Conservation (phyloP, 306 rosid genomes). For the Lithocarpus polystachyus region DNA sequence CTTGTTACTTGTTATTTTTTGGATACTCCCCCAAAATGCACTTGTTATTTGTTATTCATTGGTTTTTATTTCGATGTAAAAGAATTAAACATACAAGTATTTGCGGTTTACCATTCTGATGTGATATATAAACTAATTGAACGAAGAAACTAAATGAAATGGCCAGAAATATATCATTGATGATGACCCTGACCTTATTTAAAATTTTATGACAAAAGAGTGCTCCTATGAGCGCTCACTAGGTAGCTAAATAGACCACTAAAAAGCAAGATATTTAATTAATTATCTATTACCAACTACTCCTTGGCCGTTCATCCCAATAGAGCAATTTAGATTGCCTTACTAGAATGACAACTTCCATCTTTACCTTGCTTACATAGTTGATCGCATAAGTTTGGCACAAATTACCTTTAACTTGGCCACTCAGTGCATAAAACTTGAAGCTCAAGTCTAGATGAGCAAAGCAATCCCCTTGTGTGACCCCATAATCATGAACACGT, state of each 20-base stretch:
- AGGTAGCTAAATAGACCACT: not conserved
- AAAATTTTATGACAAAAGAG: not conserved
- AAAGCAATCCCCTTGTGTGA: conserved; percentile 28
- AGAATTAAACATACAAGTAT: no score
- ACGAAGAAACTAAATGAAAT: no score
- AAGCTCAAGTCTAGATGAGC: conserved; percentile 37
- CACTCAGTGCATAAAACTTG: conserved; percentile 23
- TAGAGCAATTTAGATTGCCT: conserved; percentile 17
- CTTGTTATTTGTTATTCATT: no score
- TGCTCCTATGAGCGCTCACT: not conserved
- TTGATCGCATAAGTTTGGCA: conserved; percentile 20
- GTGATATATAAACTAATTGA: no score
- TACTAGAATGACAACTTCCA: conserved; percentile 24
- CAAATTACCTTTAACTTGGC: conserved; percentile 20
- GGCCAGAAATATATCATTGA: no score
- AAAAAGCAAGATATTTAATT: not conserved
- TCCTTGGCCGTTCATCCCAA: conserved; percentile 31
- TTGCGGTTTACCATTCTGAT: no score
- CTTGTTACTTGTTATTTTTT: no score
- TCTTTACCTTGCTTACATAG: conserved; percentile 35
- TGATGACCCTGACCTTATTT: not conserved
- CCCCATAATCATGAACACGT: conserved; percentile 11
- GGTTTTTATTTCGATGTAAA: no score
- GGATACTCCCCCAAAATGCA: no score
- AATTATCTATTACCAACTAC: conserved; percentile 38